A percentile compares a stretch with the other conserved stretches of the same genome.
These are phyloP conservation scores for Moniliophthora roreri DNA, from an alignment of 1,284 basidiomycete species.

Conservation along the genomic window DNA sequence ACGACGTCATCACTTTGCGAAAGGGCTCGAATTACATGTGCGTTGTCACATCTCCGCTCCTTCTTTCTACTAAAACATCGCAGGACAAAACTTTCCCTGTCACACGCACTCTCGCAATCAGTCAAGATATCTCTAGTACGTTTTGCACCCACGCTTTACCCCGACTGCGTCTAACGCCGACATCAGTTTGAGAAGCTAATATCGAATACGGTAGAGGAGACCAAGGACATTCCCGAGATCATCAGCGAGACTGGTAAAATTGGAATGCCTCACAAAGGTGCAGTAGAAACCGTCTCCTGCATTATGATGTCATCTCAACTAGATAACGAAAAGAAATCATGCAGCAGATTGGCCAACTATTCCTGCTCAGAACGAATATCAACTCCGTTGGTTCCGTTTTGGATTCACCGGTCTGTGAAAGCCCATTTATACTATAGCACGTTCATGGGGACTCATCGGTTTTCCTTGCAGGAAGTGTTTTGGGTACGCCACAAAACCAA, in stretches of 20 bases:
- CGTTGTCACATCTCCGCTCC: slow-evolving; percentile 30
- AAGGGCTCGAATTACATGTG: slow-evolving; percentile 96
- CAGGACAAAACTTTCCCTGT: slow-evolving; percentile 95
- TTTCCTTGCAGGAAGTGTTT: slow-evolving; percentile 43
- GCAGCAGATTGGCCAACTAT: slow-evolving; percentile 95
- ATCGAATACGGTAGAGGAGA: slow-evolving; percentile 92
- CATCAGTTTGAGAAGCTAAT: slow-evolving; percentile 88
- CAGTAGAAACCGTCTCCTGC: slow-evolving; percentile 9
- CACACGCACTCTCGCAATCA: slow-evolving; percentile 93
- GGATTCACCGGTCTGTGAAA: slow-evolving; percentile 79
- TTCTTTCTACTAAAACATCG: neutral
- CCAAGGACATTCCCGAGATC: slow-evolving; percentile 93
- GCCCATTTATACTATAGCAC: slow-evolving; percentile 4
- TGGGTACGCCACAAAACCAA: slow-evolving; percentile 8
- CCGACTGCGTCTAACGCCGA: neutral
- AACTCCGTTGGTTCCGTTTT: slow-evolving; percentile 95
- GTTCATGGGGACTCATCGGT: slow-evolving; percentile 51
- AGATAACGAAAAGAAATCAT: slow-evolving; percentile 98
- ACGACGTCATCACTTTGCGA: slow-evolving; percentile 95
- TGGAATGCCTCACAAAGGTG: slow-evolving; percentile 80
- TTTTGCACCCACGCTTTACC: slow-evolving; percentile 9
- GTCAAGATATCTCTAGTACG: slow-evolving; percentile 91
- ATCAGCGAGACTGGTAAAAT: slow-evolving; percentile 96
- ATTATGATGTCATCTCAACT: slow-evolving; percentile 5
- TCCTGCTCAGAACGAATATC: slow-evolving; percentile 92